These are phyloP conservation scores for Teratosphaeria viscida DNA, from an alignment of 2,329 filamentous ascomycete genomes.

Conservation along the genomic window DNA sequence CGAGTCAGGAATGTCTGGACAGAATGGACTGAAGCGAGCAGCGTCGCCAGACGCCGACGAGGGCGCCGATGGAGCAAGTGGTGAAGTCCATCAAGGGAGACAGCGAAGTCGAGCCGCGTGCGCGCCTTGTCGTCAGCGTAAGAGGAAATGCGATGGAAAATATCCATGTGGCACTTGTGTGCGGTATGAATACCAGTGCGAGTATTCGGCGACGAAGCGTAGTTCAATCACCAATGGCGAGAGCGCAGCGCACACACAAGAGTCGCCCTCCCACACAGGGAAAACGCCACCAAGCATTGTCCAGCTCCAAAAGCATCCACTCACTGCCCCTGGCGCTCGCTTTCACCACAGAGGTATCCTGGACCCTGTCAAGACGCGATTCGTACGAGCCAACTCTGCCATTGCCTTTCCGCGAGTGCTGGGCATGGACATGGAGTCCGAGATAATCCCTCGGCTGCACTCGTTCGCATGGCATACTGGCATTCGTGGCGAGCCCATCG, in stretches of 20 bases:
- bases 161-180: slow-evolving; percentile 24
- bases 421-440: slow-evolving; percentile 44
- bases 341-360: slow-evolving; percentile 27
- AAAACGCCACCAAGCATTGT: slow-evolving; percentile 19
- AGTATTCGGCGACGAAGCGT: slow-evolving; percentile 23
- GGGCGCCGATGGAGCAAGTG: background rate
- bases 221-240: slow-evolving; percentile 15
- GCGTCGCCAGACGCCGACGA: slow-evolving; percentile 13
- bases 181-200: slow-evolving; percentile 27
- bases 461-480: slow-evolving; percentile 46
- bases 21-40: slow-evolving; percentile 13
- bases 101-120: slow-evolving; percentile 26
- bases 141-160: slow-evolving; percentile 19
- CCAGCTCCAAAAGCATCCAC: slow-evolving; percentile 23
- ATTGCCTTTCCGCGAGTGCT: slow-evolving; percentile 46
- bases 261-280: slow-evolving; percentile 3
- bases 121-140: slow-evolving; percentile 23
- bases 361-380: slow-evolving; percentile 25
- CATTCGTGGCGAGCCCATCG: slow-evolving; percentile 17
- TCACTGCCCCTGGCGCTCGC: slow-evolving; percentile 25
- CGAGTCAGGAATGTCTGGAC: slow-evolving; percentile 2
- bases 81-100: slow-evolving; percentile 15
- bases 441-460: slow-evolving; percentile 43
- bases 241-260: slow-evolving; percentile 12
- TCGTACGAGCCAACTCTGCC: slow-evolving; percentile 30